phyloP scores from a whole-genome alignment of 2,329 filamentous ascomycete species.

The Fusarium floridanum region DNA sequence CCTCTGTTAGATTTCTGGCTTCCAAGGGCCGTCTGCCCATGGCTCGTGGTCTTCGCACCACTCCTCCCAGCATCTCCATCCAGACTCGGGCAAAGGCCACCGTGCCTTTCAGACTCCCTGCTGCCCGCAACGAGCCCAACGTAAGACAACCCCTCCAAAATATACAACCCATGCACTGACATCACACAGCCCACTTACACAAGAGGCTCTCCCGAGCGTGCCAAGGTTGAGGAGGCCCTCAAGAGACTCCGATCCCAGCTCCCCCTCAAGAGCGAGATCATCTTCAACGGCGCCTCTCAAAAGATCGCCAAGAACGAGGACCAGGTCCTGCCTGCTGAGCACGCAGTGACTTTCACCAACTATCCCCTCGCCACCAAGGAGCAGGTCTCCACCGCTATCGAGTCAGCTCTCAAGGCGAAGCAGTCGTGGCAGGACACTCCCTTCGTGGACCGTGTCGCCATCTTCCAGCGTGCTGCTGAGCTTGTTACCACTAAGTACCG shows the following conservation, averaged over 20 bases:
- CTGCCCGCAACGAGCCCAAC: conserved; percentile 51
- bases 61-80: conserved; percentile 19
- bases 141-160: conserved; percentile 26
- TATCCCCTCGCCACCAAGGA: conserved; percentile 50
- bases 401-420: conserved; percentile 85
- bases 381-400: conserved; percentile 71
- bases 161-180: neutral
- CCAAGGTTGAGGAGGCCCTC: conserved; percentile 47
- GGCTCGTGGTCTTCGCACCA: conserved; percentile 25
- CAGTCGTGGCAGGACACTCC: conserved; percentile 84
- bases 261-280: conserved; percentile 50
- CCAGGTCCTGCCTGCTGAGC: conserved; percentile 53
- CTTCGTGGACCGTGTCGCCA: conserved; percentile 89
- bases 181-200: conserved; percentile 46
- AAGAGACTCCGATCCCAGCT: conserved; percentile 48
- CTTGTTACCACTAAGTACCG: conserved; percentile 91
- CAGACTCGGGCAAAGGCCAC: conserved; percentile 46
- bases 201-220: conserved; percentile 49
- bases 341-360: conserved; percentile 51
- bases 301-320: conserved; percentile 42
- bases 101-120: conserved; percentile 49
- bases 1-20: conserved; percentile 32
- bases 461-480: conserved; percentile 96
- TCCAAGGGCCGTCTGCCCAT: conserved; percentile 39
- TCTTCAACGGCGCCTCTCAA: conserved; percentile 49